Evolutionary conservation across 2,329 filamentous ascomycete genomes (phyloP).

Genomic region (Xylaria digitata): DNA sequence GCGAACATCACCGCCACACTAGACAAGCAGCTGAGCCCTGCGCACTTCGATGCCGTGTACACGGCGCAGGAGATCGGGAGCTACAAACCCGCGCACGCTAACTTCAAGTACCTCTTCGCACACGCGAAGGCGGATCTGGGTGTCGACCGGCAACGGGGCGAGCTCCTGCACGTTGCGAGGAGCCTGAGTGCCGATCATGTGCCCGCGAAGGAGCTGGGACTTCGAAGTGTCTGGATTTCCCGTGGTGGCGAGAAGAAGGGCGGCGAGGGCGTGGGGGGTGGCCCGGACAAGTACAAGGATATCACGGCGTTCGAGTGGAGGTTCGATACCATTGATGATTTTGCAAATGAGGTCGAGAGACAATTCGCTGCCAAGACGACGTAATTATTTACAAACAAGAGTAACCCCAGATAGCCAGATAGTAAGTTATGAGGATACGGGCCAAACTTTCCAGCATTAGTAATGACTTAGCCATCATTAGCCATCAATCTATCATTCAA

Average conservation of each 20-base stretch:
- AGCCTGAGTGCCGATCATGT: conserved; percentile 75
- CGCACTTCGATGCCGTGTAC: conserved; percentile 70
- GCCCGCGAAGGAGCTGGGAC: conserved; percentile 69
- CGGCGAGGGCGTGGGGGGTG: conserved; percentile 33
- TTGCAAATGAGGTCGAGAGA: conserved; percentile 55
- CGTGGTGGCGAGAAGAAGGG: conserved; percentile 56
- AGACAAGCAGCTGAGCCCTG: conserved; percentile 57
- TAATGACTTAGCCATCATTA: not conserved
- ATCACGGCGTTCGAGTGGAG: conserved; percentile 52
- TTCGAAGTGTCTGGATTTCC: conserved; percentile 74
- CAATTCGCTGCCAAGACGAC: conserved; percentile 50
- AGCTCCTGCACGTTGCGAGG: conserved; percentile 76
- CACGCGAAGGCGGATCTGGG: conserved; percentile 65
- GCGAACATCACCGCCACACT: conserved; percentile 48
- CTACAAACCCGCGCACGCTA: conserved; percentile 74
- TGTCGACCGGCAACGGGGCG: conserved; percentile 58
- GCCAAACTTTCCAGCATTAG: not conserved
- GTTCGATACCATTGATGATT: conserved; percentile 54
- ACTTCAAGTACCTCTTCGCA: conserved; percentile 74
- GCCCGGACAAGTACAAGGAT: conserved; percentile 41
- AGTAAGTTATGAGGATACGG: not conserved
- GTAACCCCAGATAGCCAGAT: not conserved
- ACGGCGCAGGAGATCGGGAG: conserved; percentile 77
- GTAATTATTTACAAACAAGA: conserved; percentile 12
- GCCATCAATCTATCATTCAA: no score